phyloP scores from a whole-genome alignment of 2,329 filamentous ascomycete genomes.

The Amylocarpus encephaloides region DNA sequence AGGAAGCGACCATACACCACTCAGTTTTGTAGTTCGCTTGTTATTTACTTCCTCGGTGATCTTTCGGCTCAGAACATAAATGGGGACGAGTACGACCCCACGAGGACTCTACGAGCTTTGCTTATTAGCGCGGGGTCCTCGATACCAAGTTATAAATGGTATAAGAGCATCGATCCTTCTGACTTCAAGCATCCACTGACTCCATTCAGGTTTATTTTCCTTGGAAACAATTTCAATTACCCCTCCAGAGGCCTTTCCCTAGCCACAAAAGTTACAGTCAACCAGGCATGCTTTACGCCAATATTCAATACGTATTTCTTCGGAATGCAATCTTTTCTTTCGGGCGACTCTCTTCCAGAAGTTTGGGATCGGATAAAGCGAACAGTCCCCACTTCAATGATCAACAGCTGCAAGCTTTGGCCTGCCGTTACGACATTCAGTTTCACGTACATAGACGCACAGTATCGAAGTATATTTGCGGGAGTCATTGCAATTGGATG shows the following conservation, averaged over 20 bases:
- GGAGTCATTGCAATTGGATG: conserved; percentile 78
- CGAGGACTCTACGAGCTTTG: conserved; percentile 64
- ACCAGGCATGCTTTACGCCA: conserved; percentile 76
- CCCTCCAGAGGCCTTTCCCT: conserved; percentile 64
- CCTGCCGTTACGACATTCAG: conserved; percentile 79
- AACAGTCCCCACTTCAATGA: conserved; percentile 69
- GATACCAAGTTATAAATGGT: conserved; percentile 82
- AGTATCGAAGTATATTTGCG: conserved; percentile 75
- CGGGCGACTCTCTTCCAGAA: conserved; percentile 57
- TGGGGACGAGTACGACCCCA: conserved; percentile 58
- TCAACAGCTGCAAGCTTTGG: conserved; percentile 84
- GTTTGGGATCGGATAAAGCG: conserved; percentile 64
- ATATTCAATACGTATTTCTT: conserved; percentile 82
- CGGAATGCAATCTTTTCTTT: conserved; percentile 67
- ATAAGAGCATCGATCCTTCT: neutral
- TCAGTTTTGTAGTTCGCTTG: conserved; percentile 67
- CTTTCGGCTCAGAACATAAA: conserved; percentile 66
- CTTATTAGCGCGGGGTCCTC: conserved; percentile 66
- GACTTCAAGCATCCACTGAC: neutral
- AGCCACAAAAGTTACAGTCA: conserved; percentile 69
- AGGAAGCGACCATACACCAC: conserved; percentile 68
- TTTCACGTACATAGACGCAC: conserved; percentile 74
- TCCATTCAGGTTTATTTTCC: conserved; percentile 62
- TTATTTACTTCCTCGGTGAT: conserved; percentile 76
- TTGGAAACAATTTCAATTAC: conserved; percentile 81